Evolutionary conservation across 495 filamentous ascomycete species (phyloP), one percentile per base, ranked within the genome.

Genomic region (Cercophora scortea): DNA sequence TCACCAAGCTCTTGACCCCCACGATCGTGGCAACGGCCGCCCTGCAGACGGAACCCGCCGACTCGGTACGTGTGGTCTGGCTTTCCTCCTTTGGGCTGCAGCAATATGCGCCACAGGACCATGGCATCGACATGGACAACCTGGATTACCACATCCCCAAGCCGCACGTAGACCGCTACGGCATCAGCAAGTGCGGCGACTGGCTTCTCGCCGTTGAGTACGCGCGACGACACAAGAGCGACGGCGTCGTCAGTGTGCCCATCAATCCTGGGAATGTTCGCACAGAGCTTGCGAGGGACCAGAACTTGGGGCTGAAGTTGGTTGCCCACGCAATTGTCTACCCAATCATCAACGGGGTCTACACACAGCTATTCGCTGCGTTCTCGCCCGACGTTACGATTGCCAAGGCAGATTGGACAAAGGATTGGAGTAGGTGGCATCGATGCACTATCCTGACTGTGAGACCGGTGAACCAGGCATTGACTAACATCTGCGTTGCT

Each of bases 1-100:
- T 78, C 48, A 74, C 73, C 10, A 50, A 68, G 25, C 64, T 77
- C 0, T 61, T 78, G 8, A 65, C 61, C 0, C 75, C 75, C 4
- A 34, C 60, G 1, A 54, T 74, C 6, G 49, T 55, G 2, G 50
- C 54, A 6, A 65, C 62, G 1, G 72, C 71, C 1, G 72, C 71
- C 25, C 25, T 25, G 5, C 58, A 57, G 47, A 42, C 49, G 10
- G n/a, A 44, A 18, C 42, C 40, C 3, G 15, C 49, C n/a, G 25
- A 49, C 40, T 61, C 51, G 19, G 71, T 76, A 5, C 63, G 76
- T 17, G 69, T 76, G 6, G 65, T 73, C 49, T 80, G 75, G 73
- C 58, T 71, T 15, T 56, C 57, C 3, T 67, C 63, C 4, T 67
- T 63, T 42, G 54, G 59, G 17, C 32, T 51, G 8, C 25, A 44